These are phyloP conservation scores for Rhizopus stolonifer DNA, from an alignment of 371 early-diverging fungal species.

Conservation along the genomic window DNA sequence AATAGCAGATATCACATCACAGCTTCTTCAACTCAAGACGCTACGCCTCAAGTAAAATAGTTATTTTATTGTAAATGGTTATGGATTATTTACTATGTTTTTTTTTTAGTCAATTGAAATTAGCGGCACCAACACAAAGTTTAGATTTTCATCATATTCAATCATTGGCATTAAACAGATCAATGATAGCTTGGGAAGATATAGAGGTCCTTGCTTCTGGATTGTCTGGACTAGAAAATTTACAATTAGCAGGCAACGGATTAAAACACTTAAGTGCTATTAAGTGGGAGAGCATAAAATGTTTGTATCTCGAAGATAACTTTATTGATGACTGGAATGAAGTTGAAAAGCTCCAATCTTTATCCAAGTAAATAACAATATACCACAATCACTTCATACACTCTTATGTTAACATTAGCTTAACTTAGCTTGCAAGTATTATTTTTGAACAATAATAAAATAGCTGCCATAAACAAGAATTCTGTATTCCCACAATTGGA, in stretches of 20 bases:
- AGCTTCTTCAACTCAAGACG: constrained; percentile 55
- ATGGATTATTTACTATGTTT: not conserved
- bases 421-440: constrained; percentile 37
- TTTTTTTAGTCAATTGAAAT: constrained; percentile 19
- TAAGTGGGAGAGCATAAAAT: constrained; percentile 50
- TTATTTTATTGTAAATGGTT: not conserved
- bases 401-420: not conserved
- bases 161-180: constrained; percentile 23
- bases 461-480: constrained; percentile 1
- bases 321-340: constrained; percentile 56
- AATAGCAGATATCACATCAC: constrained; percentile 57
- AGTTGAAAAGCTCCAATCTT: constrained; percentile 42
- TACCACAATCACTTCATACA: not conserved
- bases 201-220: constrained; percentile 47
- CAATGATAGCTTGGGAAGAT: constrained; percentile 24
- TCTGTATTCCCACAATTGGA: constrained; percentile 30
- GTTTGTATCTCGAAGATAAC: constrained; percentile 72
- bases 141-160: constrained; percentile 42
- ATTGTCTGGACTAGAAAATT: constrained; percentile 58
- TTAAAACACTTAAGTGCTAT: constrained; percentile 28
- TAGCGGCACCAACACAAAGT: constrained; percentile 29
- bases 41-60: constrained; percentile 64
- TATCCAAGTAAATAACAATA: constrained; percentile 44
- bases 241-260: constrained; percentile 67
- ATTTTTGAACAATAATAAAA: constrained; percentile 50